Percentiles rank a stretch among this genome's conserved stretches.
Evolutionary conservation across 2,329 filamentous ascomycete species (phyloP).

Genomic region (Cytospora piceicola): DNA sequence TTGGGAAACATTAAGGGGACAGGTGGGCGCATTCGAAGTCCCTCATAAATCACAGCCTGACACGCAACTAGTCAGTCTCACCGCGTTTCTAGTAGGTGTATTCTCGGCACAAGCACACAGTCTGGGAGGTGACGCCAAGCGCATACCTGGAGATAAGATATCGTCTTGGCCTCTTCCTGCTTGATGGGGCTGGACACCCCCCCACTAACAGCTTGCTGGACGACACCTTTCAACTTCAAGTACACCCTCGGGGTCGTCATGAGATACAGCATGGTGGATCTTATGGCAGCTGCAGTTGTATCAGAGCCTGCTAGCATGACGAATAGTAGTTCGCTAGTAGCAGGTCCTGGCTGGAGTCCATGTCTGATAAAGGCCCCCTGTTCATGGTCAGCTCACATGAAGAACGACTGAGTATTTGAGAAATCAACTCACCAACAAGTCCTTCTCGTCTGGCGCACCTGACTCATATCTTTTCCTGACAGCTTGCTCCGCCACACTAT

Average conservation of each 20-base stretch:
- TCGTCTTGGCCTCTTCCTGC: conserved; percentile 10
- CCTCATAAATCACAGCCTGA: conserved; percentile 21
- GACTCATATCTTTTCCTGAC: conserved; percentile 49
- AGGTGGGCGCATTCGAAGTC: conserved; percentile 21
- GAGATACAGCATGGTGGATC: conserved; percentile 41
- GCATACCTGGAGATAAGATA: conserved; percentile 19
- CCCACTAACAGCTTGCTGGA: not conserved
- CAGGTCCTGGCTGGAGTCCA: conserved; percentile 41
- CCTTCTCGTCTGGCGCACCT: conserved; percentile 46
- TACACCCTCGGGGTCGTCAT: conserved; percentile 29
- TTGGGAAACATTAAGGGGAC: conserved; percentile 30
- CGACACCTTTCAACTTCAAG: conserved; percentile 27
- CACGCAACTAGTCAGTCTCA: not conserved
- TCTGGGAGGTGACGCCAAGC: not conserved
- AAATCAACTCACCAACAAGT: conserved; percentile 47
- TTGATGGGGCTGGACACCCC: conserved; percentile 21
- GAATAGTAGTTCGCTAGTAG: conserved; percentile 45
- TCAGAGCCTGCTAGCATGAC: conserved; percentile 52
- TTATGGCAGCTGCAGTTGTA: conserved; percentile 53
- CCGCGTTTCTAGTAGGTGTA: not conserved
- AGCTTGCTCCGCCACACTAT: conserved; percentile 44
- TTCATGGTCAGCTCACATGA: not conserved
- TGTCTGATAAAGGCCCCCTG: conserved; percentile 10
- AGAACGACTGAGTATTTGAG: not conserved
- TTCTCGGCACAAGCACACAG: not conserved